Base-by-base conservation (phyloP, 2,329 filamentous ascomycete genomes). In the Colletotrichum caudatum region DNA sequence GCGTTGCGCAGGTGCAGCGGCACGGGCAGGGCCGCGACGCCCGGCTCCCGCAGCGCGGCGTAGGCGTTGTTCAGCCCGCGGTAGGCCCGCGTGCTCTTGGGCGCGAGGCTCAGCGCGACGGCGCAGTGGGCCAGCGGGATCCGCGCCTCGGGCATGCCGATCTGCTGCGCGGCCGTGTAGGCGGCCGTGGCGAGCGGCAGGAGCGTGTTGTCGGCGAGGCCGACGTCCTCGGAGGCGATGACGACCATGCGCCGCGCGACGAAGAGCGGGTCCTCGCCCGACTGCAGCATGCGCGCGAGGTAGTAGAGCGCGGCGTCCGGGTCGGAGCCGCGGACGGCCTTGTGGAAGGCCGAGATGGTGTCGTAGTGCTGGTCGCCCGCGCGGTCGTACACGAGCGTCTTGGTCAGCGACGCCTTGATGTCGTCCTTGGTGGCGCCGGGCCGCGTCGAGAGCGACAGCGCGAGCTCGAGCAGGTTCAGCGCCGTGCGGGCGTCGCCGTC, bases 321-420 rank as follows among this genome's bases (percentile, higher is more conserved):
- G 77, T 98, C 92, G 66, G 90, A 92, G 51, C 96, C 96, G 57
- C 96, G 92, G 12, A 98, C 91, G 2, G 94, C 94, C 78, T 99
- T 99, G 87, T 98, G 96, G 77, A 98, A 96, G 39, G 96, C 96
- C 0, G 94, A 97, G 77, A 99, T 98, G 64, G 93, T 96, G 79
- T 99, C 95, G 84, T 98, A 99, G 82, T 98, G 96, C 80, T 97
- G 94, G 81, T 99, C 96, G 64, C 96, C 95, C 0, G 93, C 93
- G 66, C 96, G 91, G 81, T 99, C 96, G 82, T 98, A 98, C 18
- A 98, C 94, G 1, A 98, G 86, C 0, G 95, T 98, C 79, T 95
- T 95, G 2, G 95, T 98, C 12, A 99, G 86, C 2, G 93, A 89
- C 1, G 90, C 85, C 79, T 97, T 97, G 78, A 99, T 90, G 70